Evolutionary conservation across 192 early-diverging fungal genomes (phyloP), one percentile per base, ranked within the genome.

Genomic region (Coemansia sp.): DNA sequence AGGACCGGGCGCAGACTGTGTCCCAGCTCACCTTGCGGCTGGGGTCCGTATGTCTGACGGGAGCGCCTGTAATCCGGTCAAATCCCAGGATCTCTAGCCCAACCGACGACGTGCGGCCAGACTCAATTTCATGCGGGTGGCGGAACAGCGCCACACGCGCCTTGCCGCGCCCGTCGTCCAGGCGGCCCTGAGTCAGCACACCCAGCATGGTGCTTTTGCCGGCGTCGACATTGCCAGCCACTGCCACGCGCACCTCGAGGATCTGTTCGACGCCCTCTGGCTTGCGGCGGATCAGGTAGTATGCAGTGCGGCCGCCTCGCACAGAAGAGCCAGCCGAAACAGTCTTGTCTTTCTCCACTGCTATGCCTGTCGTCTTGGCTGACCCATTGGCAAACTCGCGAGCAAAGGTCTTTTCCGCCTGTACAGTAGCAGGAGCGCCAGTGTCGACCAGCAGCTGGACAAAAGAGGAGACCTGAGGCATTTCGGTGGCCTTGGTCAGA

Each of bases 81-180:
- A 94, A 97, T 0, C 93, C 95, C 72, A 97, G 76, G 56, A 95
- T 93, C 72, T 95, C 95, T 63, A 90, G 80, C 2, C 94, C 92
- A 0, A 94, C 90, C 8, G 90, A 92, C 4, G 90, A 92, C 12
- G 95, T 97, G 43, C 95, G 82, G 17, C 93, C 95, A 8, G 87
- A 86, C 56, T 97, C 93, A 18, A 93, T 74, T 60, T 97, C 95
- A 65, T 97, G 95, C 75, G 93, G 91, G 71, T 94, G 91, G 11
- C 84, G 68, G 68, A 95, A 95, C 35, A 97, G 80, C 62, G 94
- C 93, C 32, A 94, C 78, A 21, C 95, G 90, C 12, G 91, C 91
- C 48, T 87, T 91, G 43, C 95, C 95, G 38, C 95, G 86, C 12
- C 95, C 95, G 75, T 97, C 93, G 76, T 97, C 95, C 34, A 97